Evolutionary conservation across 2,329 filamentous ascomycete genomes (phyloP), one percentile per base, ranked within the genome.

Genomic region (Penicillium sp.): DNA sequence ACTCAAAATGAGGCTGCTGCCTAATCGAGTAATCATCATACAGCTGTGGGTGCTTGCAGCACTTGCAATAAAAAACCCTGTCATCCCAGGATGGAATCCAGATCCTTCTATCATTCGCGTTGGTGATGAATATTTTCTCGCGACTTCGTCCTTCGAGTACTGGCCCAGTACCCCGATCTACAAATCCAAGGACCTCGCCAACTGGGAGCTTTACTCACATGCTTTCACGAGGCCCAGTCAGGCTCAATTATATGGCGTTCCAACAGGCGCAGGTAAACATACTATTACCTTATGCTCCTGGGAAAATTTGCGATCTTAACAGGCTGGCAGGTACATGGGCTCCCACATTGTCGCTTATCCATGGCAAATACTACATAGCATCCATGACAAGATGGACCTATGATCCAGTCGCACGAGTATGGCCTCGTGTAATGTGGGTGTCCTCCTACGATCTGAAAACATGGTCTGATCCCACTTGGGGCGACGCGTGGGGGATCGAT

Each of bases 31-130:
- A 10, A 17, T 26, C 17, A 2, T 17, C 22, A 45, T 45, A 45
- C 22, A 45, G 15, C 22, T 45, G 24, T 45, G 42, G 42, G 42
- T 26, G 22, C 26, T 45, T 12, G 12, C 22, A 49, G 75, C 75
- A 0, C 76, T 78, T 53, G 70, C 76, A 0, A 73, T 78, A 42
- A 72, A 77, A 4, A 49, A 49, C 12, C 45, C 45, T n/a, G 33
- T 49, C 15, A 49, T 49, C 3, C 17, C 45, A 19, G 45, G 45
- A 17, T 49, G 45, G 45, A 49, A 49, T n/a, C 45, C 45, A 19
- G 45, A 49, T 33, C 26, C 45, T 17, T 49, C 45, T 13, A 49
- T 49, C 26, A 30, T 49, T 10, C 45, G 45, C 8, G 45, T 30
- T 17, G 26, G 45, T 8, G 26, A 30, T 30, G 45, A 49, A 30